These are phyloP conservation scores for Phanerodontia chrysosporium DNA, from an alignment of 768 basidiomycete genomes.

Conservation along the genomic window DNA sequence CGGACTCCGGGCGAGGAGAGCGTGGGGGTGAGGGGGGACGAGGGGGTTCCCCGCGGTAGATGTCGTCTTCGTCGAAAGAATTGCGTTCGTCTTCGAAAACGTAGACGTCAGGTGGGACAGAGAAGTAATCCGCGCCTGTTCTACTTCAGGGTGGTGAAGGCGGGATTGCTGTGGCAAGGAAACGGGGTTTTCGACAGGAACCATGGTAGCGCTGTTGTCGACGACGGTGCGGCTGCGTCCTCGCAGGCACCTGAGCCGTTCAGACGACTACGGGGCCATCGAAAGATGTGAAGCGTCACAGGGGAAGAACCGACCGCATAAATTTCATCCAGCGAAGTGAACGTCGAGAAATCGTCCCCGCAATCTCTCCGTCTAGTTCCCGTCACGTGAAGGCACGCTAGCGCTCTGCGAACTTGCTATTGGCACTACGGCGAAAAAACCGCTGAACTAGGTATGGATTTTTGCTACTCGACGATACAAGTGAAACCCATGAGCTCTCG, in stretches of 20 bases:
- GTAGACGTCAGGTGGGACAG: neutral
- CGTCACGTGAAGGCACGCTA: neutral
- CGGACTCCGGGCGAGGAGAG: constrained; percentile 24
- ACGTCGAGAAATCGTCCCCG: neutral
- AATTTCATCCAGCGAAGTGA: neutral
- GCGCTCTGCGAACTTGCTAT: neutral
- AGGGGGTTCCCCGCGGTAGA: constrained; percentile 53
- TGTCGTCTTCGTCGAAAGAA: constrained; percentile 40
- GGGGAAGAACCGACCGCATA: constrained; percentile 2
- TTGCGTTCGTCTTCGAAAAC: constrained; percentile 11
- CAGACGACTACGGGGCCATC: constrained; percentile 10
- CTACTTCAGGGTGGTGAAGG: neutral
- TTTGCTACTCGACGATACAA: neutral
- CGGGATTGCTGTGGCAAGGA: neutral
- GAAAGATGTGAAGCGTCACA: neutral
- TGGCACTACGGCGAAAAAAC: too few species aligned
- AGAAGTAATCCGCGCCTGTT: constrained; percentile 7
- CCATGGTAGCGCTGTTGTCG: neutral
- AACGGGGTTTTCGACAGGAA: neutral
- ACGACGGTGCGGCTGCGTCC: neutral
- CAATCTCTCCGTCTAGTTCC: neutral
- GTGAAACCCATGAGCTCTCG: too few species aligned
- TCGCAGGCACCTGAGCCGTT: constrained; percentile 1
- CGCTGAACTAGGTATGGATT: too few species aligned
- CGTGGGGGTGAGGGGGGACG: constrained; percentile 21